Evolutionary conservation across 306 rosid species (phyloP).

Genomic region (Sophora flavescens): DNA sequence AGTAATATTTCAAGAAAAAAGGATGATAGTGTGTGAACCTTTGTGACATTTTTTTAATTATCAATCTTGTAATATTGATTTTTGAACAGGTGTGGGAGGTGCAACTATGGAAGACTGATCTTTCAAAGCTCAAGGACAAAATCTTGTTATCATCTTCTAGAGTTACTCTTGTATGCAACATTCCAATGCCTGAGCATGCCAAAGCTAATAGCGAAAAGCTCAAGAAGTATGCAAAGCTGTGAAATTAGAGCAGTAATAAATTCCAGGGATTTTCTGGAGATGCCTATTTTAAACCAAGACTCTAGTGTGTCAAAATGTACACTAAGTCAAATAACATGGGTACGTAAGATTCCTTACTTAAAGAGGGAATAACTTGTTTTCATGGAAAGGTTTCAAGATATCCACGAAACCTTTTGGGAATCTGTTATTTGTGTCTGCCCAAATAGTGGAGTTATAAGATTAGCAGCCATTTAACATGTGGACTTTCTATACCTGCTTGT

Average conservation of each 20-base stretch:
- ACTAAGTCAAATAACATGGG: neutral
- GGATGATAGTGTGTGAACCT: neutral
- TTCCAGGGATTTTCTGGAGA: neutral
- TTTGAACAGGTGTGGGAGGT: conserved; percentile 59
- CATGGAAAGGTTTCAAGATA: neutral
- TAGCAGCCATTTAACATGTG: too few relatives aligned
- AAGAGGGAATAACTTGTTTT: neutral
- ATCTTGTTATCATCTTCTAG: conserved; percentile 57
- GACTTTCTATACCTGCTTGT: too few relatives aligned
- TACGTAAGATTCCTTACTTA: neutral
- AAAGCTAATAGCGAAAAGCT: conserved; percentile 39
- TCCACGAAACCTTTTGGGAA: neutral
- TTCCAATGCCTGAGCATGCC: conserved; percentile 60
- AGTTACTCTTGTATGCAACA: conserved; percentile 62
- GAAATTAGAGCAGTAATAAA: conserved; percentile 8
- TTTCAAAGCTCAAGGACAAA: conserved; percentile 50
- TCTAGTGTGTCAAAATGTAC: neutral
- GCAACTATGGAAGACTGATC: conserved; percentile 55
- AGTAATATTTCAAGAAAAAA: neutral
- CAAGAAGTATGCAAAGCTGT: conserved; percentile 50
- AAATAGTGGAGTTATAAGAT: too few relatives aligned
- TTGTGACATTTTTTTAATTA: neutral
- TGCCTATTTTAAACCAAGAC: neutral
- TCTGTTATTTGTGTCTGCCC: neutral
- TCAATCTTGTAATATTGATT: neutral